Conservation (phyloP, 495 filamentous ascomycete genomes). For the Aspergillus asperescens region DNA sequence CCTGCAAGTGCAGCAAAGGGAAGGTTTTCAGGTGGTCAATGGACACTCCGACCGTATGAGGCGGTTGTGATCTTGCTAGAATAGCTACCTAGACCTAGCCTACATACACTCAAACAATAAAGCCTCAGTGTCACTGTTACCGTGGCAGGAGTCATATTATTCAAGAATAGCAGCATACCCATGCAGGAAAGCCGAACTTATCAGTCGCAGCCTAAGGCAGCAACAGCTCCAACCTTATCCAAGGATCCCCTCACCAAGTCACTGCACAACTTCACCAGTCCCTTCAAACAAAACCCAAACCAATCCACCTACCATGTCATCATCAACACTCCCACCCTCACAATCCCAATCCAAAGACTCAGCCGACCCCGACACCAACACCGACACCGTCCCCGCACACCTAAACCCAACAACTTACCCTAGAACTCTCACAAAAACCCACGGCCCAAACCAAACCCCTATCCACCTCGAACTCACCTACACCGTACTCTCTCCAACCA, state of each 20-base stretch:
- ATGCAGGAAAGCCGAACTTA: background rate
- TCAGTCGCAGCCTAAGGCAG: background rate
- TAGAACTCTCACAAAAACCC: slow-evolving; percentile 21
- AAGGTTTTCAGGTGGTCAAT: slow-evolving; percentile 27
- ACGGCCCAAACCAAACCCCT: slow-evolving; percentile 21
- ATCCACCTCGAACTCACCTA: slow-evolving; percentile 53
- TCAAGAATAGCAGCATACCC: background rate
- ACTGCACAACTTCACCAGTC: no score
- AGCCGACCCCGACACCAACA: no score
- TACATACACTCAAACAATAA: background rate
- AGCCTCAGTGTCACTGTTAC: no score
- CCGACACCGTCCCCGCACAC: slow-evolving; percentile 25
- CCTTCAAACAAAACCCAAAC: no score
- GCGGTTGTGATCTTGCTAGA: slow-evolving; percentile 30
- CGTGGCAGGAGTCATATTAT: background rate
- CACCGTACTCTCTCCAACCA: slow-evolving; percentile 52
- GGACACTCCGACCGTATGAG: slow-evolving; percentile 38
- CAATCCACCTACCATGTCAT: no score
- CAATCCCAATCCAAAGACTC: no score
- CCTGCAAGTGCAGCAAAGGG: slow-evolving; percentile 16
- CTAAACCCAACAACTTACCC: slow-evolving; percentile 42
- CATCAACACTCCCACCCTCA: no score
- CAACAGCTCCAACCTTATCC: background rate
- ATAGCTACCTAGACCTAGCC: background rate
- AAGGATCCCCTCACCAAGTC: background rate